Conservation (phyloP, 805 yeast species). For the Pichia nanzhaoensis region DNA sequence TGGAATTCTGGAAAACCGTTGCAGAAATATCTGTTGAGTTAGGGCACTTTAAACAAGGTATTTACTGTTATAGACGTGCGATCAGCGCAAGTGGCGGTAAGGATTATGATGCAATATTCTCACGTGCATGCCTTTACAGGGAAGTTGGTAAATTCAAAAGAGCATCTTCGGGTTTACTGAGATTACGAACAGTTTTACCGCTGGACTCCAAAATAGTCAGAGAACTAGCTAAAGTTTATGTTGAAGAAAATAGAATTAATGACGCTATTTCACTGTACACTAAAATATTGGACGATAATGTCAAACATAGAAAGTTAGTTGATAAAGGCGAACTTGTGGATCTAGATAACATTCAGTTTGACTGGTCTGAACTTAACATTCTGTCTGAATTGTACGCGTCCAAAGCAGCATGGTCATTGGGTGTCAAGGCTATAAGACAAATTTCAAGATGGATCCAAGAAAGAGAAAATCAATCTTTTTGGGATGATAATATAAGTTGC, state of each 20-base stretch:
- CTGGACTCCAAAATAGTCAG: constrained; percentile 51
- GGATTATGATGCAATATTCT: constrained; percentile 50
- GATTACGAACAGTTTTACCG: constrained; percentile 50
- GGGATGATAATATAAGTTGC: constrained; percentile 51
- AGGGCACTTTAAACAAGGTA: constrained; percentile 68
- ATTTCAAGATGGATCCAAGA: constrained; percentile 80
- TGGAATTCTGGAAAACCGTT: constrained; percentile 70
- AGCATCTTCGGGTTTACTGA: constrained; percentile 68
- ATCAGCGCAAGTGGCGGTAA: constrained; percentile 38
- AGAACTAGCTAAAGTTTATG: constrained; percentile 49
- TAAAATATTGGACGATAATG: constrained; percentile 55
- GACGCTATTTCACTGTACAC: constrained; percentile 73
- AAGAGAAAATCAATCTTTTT: constrained; percentile 56
- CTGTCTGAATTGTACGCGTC: constrained; percentile 72
- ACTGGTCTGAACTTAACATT: constrained; percentile 85
- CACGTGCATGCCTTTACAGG: constrained; percentile 61
- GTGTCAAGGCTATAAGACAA: constrained; percentile 57
- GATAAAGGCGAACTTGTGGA: constrained; percentile 20
- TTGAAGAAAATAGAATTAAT: constrained; percentile 50
- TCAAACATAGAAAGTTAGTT: constrained; percentile 30
- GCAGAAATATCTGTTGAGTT: constrained; percentile 60
- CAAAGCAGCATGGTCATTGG: constrained; percentile 56
- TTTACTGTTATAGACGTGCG: constrained; percentile 69
- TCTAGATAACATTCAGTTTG: constrained; percentile 48
- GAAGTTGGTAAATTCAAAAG: constrained; percentile 60